These are phyloP conservation scores for Penicillium silybi DNA, from an alignment of 495 filamentous ascomycete species.

Conservation along the genomic window DNA sequence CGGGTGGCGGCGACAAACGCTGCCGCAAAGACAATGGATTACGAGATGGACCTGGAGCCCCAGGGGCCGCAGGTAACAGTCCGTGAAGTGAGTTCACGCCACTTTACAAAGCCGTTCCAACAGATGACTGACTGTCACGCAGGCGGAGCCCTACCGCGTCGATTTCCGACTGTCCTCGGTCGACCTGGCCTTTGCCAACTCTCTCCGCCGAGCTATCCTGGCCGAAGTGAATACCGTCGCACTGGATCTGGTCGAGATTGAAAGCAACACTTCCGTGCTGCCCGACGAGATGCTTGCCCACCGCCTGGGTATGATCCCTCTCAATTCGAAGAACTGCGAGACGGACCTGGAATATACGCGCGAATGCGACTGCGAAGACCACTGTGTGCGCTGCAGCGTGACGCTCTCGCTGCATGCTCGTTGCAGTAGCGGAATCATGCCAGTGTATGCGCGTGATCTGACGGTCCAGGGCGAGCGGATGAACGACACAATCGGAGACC, in stretches of 20 bases:
- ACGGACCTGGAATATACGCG: slow-evolving; percentile 79
- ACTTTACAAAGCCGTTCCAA: neutral
- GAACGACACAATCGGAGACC: slow-evolving; percentile 75
- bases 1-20: slow-evolving; percentile 25
- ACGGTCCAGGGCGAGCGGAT: slow-evolving; percentile 56
- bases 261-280: slow-evolving; percentile 88
- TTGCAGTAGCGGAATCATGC: slow-evolving; percentile 81
- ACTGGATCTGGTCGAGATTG: slow-evolving; percentile 90
- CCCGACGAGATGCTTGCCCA: slow-evolving; percentile 95
- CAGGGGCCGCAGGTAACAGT: slow-evolving; percentile 66
- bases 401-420: slow-evolving; percentile 76
- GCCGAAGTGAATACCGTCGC: slow-evolving; percentile 94
- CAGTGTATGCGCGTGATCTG: slow-evolving; percentile 84
- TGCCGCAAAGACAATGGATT: slow-evolving; percentile 53
- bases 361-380: slow-evolving; percentile 92
- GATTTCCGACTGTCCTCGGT: slow-evolving; percentile 78
- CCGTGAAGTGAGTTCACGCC: slow-evolving; percentile 50
- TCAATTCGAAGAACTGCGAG: slow-evolving; percentile 80
- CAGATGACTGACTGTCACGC: neutral
- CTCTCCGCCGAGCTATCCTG: slow-evolving; percentile 85
- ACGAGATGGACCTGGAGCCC: slow-evolving; percentile 66
- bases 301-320: slow-evolving; percentile 85
- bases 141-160: slow-evolving; percentile 68
- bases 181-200: slow-evolving; percentile 89
- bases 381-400: slow-evolving; percentile 87